Evolutionary conservation across 2,329 filamentous ascomycete species (phyloP).

Genomic region (Lachnellula subtilissima): DNA sequence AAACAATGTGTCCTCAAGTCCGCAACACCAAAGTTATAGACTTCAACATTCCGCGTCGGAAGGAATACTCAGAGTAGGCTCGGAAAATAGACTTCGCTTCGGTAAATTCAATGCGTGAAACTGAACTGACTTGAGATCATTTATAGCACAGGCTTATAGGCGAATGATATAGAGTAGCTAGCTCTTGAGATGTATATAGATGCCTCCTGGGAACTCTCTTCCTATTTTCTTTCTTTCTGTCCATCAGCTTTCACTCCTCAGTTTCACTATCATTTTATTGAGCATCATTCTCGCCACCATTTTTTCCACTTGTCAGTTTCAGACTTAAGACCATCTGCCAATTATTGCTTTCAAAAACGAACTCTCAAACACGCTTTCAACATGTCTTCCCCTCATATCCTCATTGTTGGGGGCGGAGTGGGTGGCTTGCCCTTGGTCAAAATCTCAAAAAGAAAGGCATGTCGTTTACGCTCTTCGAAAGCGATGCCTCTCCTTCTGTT

Average conservation of each 20-base stretch:
- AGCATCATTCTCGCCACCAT: not conserved
- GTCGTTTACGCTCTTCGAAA: slow-evolving; percentile 53
- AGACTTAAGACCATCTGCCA: not conserved
- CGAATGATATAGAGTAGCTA: not conserved
- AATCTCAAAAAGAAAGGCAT: slow-evolving; percentile 28
- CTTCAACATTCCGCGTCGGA: not conserved
- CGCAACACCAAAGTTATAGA: too few species aligned
- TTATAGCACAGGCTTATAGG: not conserved
- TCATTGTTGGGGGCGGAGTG: slow-evolving; percentile 33
- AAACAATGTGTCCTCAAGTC: too few species aligned
- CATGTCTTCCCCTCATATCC: slow-evolving; percentile 7
- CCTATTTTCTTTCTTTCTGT: not conserved
- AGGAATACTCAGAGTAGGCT: not conserved
- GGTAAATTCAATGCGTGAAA: not conserved
- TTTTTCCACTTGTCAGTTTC: not conserved
- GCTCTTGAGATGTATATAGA: not conserved
- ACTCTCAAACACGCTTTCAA: not conserved
- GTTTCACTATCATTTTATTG: not conserved
- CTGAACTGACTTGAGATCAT: not conserved
- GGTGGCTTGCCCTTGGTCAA: slow-evolving; percentile 32
- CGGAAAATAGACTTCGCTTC: not conserved
- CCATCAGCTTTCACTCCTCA: not conserved
- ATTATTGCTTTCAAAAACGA: not conserved
- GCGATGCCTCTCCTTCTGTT: slow-evolving; percentile 42
- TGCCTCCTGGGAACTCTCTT: not conserved